phyloP scores from a whole-genome alignment of 306 rosid genomes.

The Begonia loranthoides region DNA sequence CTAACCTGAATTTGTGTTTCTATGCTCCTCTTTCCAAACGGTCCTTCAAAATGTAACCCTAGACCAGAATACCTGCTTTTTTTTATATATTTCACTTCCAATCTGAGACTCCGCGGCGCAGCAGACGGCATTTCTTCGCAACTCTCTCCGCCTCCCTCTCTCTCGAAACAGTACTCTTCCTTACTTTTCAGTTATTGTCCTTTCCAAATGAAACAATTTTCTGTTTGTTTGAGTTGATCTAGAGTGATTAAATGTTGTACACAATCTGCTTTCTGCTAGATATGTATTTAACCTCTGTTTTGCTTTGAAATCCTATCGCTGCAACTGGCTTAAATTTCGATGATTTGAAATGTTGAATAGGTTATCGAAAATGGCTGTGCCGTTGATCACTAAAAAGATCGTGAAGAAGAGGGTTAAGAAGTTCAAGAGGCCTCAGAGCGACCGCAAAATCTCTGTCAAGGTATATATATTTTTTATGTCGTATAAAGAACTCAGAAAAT shows the following conservation, averaged over 20 bases:
- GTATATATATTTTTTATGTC: constrained; percentile 22
- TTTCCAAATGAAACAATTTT: not conserved
- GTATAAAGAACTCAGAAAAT: too few relatives aligned
- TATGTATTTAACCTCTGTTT: too few relatives aligned
- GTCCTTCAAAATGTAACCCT: not conserved
- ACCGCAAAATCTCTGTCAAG: constrained; percentile 70
- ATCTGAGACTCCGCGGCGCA: constrained; percentile 8
- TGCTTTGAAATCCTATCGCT: too few relatives aligned
- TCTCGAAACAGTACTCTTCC: too few relatives aligned
- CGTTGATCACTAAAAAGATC: constrained; percentile 47
- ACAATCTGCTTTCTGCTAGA: not conserved
- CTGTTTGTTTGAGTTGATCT: not conserved
- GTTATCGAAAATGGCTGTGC: constrained; percentile 52
- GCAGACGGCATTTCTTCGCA: not conserved
- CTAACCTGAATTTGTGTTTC: not conserved
- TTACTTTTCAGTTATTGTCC: not conserved
- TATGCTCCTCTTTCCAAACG: constrained; percentile 14
- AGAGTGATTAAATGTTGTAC: not conserved
- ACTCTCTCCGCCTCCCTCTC: not conserved
- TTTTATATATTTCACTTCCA: not conserved
- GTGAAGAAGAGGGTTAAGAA: constrained; percentile 68
- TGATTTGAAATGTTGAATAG: not conserved
- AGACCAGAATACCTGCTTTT: constrained; percentile 11
- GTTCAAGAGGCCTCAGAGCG: constrained; percentile 71
- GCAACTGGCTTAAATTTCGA: not conserved